Conservation (phyloP, 2,329 filamentous ascomycete genomes). For the Knoxdaviesia proteae region DNA sequence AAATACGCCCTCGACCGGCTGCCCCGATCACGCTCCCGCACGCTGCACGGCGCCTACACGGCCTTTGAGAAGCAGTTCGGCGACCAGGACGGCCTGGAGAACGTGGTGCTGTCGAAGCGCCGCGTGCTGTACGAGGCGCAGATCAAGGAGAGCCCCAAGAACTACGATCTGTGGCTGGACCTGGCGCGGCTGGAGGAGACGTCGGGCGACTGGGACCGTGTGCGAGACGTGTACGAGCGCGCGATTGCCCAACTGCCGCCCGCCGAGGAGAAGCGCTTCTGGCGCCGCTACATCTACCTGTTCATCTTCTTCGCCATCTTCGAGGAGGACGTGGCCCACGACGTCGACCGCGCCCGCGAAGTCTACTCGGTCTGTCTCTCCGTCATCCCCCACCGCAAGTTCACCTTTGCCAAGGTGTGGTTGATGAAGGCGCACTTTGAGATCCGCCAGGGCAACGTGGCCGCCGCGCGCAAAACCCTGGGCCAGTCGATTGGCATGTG, state of each 20-base stretch:
- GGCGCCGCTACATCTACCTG: slow-evolving; percentile 91
- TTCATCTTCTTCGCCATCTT: slow-evolving; percentile 96
- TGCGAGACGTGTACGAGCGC: slow-evolving; percentile 84
- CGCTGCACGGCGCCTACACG: slow-evolving; percentile 82
- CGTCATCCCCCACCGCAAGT: slow-evolving; percentile 84
- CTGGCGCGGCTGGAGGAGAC: slow-evolving; percentile 80
- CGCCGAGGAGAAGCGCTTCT: slow-evolving; percentile 89
- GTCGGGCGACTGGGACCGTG: slow-evolving; percentile 59
- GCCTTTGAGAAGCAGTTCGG: slow-evolving; percentile 98
- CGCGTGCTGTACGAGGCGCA: slow-evolving; percentile 87
- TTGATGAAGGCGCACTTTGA: slow-evolving; percentile 85
- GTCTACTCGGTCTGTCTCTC: slow-evolving; percentile 80
- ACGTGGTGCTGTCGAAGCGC: slow-evolving; percentile 87
- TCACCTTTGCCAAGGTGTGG: slow-evolving; percentile 96
- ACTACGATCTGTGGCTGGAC: slow-evolving; percentile 96
- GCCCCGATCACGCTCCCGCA: slow-evolving; percentile 65
- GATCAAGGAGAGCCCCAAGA: slow-evolving; percentile 81
- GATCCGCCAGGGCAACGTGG: slow-evolving; percentile 65
- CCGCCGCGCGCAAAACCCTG: slow-evolving; percentile 66
- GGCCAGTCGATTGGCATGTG: slow-evolving; percentile 84
- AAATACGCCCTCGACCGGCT: slow-evolving; percentile 89
- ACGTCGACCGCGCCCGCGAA: slow-evolving; percentile 59
- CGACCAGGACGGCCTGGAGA: slow-evolving; percentile 78
- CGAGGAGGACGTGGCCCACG: slow-evolving; percentile 74
- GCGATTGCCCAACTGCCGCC: slow-evolving; percentile 91